These are phyloP conservation scores for Combretum micranthum DNA, from an alignment of 345 rosid genomes.

Conservation along the genomic window DNA sequence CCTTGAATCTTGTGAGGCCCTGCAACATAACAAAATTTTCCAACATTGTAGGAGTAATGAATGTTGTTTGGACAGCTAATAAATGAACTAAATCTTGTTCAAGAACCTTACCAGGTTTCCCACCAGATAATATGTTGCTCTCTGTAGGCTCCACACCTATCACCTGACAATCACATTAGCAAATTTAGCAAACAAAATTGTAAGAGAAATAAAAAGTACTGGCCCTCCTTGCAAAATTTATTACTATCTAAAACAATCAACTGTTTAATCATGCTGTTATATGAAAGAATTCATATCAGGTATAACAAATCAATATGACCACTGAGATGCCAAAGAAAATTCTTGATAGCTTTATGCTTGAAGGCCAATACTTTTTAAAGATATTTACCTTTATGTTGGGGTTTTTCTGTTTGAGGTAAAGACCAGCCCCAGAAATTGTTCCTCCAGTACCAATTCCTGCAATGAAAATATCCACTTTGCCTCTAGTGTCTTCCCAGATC, in stretches of 20 bases:
- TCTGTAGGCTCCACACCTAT: slow-evolving; percentile 84
- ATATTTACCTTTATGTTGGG: slow-evolving; percentile 54
- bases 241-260: background rate
- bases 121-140: slow-evolving; percentile 79
- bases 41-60: background rate
- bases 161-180: slow-evolving; percentile 33
- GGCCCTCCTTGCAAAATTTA: no score
- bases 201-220: background rate
- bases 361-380: background rate
- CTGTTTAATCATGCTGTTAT: background rate
- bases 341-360: background rate
- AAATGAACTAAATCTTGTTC: background rate
- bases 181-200: background rate
- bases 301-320: background rate
- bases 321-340: background rate
- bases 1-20: slow-evolving; percentile 99
- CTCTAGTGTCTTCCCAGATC: slow-evolving; percentile 80
- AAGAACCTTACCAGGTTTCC: slow-evolving; percentile 56
- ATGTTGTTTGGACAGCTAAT: background rate
- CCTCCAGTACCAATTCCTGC: slow-evolving; percentile 93
- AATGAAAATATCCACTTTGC: slow-evolving; percentile 71
- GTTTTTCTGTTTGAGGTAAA: slow-evolving; percentile 64
- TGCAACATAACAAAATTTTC: slow-evolving; percentile 20
- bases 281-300: background rate
- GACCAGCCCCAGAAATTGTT: slow-evolving; percentile 73